phyloP scores from a whole-genome alignment of 495 filamentous ascomycete species.

The Glutinoglossum americanum region DNA sequence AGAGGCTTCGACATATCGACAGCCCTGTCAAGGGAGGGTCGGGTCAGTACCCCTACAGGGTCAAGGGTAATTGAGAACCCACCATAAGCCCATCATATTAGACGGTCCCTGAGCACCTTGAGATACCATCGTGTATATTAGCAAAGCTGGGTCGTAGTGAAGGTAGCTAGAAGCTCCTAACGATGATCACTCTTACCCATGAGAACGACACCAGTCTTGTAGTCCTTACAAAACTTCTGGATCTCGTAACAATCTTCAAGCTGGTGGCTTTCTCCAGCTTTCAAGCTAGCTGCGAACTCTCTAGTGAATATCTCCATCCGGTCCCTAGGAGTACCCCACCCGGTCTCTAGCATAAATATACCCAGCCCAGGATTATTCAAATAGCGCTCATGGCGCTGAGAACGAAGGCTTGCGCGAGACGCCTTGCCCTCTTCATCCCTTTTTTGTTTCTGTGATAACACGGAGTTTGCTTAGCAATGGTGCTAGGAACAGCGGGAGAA shows the following conservation, averaged over 20 bases:
- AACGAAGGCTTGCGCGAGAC: background rate
- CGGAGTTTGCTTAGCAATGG: background rate
- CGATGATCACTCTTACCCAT: background rate
- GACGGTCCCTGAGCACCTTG: background rate
- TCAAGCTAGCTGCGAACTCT: background rate
- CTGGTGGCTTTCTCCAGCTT: background rate
- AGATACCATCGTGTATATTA: background rate
- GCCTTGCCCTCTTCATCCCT: background rate
- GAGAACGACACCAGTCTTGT: background rate
- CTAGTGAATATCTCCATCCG: background rate
- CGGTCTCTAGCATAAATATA: background rate
- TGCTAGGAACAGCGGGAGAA: background rate
- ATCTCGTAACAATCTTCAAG: background rate
- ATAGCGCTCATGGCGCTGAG: background rate
- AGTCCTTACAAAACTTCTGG: background rate
- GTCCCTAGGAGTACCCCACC: background rate
- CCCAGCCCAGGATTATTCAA: slow-evolving; percentile 3
- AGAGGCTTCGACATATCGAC: too few relatives aligned
- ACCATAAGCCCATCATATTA: background rate
- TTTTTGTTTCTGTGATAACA: background rate
- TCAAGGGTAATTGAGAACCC: background rate
- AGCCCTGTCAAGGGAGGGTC: background rate
- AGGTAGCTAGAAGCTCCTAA: background rate
- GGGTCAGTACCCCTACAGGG: background rate
- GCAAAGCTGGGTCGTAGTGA: background rate